Evolutionary conservation across 2,329 filamentous ascomycete species (phyloP).

Genomic region (Podosphaera fusca): DNA sequence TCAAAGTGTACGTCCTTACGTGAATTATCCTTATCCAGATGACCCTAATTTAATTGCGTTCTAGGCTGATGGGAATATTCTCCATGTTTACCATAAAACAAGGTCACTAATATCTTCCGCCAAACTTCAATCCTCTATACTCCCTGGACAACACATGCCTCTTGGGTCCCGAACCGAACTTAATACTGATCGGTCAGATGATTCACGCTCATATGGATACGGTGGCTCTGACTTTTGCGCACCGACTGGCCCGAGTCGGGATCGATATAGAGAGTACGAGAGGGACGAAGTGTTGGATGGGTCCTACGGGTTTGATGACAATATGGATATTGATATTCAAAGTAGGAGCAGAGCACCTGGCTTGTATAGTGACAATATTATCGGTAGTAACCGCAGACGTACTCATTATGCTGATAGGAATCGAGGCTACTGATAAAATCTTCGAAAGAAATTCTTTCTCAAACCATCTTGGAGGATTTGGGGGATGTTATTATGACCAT

Average conservation of each 20-base stretch:
- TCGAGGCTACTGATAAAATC: not conserved
- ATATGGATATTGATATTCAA: conserved; percentile 14
- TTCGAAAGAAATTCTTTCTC: not conserved
- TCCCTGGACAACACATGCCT: conserved; percentile 6
- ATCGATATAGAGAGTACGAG: conserved; percentile 8
- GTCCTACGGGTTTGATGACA: conserved; percentile 16
- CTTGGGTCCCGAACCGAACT: conserved; percentile 14
- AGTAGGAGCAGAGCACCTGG: conserved; percentile 6
- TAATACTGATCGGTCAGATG: conserved; percentile 6
- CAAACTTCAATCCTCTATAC: conserved; percentile 1
- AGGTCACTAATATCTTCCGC: conserved; percentile 12
- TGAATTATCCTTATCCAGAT: not conserved
- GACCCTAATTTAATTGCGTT: not conserved
- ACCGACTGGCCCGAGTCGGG: conserved; percentile 8
- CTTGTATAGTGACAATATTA: conserved; percentile 16
- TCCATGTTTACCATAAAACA: conserved; percentile 50
- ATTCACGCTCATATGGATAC: conserved; percentile 7
- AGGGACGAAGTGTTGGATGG: conserved; percentile 16
- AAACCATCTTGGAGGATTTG: not conserved
- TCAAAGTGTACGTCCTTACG: conserved; percentile 37
- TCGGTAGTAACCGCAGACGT: conserved; percentile 5
- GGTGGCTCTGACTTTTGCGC: conserved; percentile 9
- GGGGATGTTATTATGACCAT: not conserved
- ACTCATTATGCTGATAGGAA: conserved; percentile 7
- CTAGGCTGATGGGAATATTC: conserved; percentile 49